Evolutionary conservation across 2,329 filamentous ascomycete species (phyloP).

Genomic region (Phoma sp.): DNA sequence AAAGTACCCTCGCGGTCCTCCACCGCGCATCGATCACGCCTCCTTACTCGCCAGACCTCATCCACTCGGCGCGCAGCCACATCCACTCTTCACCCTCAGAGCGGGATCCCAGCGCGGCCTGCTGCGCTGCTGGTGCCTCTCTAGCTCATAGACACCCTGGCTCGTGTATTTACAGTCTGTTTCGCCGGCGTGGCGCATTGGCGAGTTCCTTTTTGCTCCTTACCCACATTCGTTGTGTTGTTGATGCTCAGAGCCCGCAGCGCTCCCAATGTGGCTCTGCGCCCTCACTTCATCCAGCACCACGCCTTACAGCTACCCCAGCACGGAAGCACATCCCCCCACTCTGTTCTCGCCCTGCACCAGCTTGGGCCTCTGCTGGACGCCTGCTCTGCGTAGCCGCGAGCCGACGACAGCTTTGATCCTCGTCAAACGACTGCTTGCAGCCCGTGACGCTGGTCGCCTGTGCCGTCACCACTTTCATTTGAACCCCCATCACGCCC

Average conservation of each 20-base stretch:
- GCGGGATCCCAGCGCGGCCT: slow-evolving; percentile 30
- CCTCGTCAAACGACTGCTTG: slow-evolving; percentile 21
- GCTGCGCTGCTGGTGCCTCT: slow-evolving; percentile 28
- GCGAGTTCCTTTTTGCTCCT: slow-evolving; percentile 39
- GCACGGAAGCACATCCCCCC: slow-evolving; percentile 29
- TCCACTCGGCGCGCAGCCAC: slow-evolving; percentile 44
- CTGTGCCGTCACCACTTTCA: slow-evolving; percentile 17
- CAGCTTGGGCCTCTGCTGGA: slow-evolving; percentile 29
- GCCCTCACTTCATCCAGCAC: slow-evolving; percentile 29
- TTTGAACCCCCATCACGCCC: slow-evolving; percentile 14
- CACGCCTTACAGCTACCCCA: slow-evolving; percentile 28
- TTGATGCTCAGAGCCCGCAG: slow-evolving; percentile 25
- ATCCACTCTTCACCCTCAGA: slow-evolving; percentile 36
- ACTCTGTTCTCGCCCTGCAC: slow-evolving; percentile 31
- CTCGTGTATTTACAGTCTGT: slow-evolving; percentile 35
- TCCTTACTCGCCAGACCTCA: slow-evolving; percentile 32
- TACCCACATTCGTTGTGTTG: slow-evolving; percentile 17
- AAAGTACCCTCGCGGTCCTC: slow-evolving; percentile 19
- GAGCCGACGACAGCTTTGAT: slow-evolving; percentile 21
- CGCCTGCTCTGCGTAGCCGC: slow-evolving; percentile 29
- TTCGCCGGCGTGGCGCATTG: slow-evolving; percentile 43
- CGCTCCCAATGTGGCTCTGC: slow-evolving; percentile 41
- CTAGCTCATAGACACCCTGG: slow-evolving; percentile 25
- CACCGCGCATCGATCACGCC: slow-evolving; percentile 23
- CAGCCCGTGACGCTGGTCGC: slow-evolving; percentile 31